Base-by-base conservation (phyloP, 73 alveolate species). In the Paramecium sonneborni region DNA sequence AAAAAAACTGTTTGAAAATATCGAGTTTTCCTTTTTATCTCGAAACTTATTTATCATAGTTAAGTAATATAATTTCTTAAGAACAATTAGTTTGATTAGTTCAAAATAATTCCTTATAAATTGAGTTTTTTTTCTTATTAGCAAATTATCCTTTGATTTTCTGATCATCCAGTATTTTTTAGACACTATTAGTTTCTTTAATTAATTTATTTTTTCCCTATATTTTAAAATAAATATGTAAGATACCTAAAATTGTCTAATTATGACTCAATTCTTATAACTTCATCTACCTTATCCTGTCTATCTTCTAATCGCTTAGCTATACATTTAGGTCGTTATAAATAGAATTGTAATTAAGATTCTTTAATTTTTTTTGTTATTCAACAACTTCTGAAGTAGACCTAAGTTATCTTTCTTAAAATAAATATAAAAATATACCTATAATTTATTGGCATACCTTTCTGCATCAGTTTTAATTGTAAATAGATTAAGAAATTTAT, bases 391-490 rank as follows among this genome's bases (percentile, higher is more conserved):
- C 58, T 32, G 87, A 74, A n/a, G 35, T 39, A 12, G 87, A 74
- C 32, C 87, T 74, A n/a, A 74, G 58, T 74, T 74, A 39, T 39
- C 56, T 52, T 74, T 74, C 87, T 67, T 74, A 34, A 37, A 74
- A 62, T 62, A 28, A 12, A 28, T 4, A 21, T 74, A 5, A 52
- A 5, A 15, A 15, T 52, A n/a, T 74, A 74, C 87, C 87, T 67
- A 74, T 74, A 74, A 37, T 37, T 74, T 74, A 74, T 74, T 74
- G 14, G 68, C 87, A 74, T 74, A 74, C 32, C 58, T 74, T 37
- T 74, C 87, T 11, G 87, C 87, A 74, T 74, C 87, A 1, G 67
- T 74, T 35, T 37, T 74, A 39, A 74, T 74, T 34, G 44, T 74
- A 74, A 37, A 74, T 37, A 20, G 87, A 74, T 74, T 74, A 34